Conservation (phyloP, 108 stramenopile species). For the Nitzschia putrida region DNA sequence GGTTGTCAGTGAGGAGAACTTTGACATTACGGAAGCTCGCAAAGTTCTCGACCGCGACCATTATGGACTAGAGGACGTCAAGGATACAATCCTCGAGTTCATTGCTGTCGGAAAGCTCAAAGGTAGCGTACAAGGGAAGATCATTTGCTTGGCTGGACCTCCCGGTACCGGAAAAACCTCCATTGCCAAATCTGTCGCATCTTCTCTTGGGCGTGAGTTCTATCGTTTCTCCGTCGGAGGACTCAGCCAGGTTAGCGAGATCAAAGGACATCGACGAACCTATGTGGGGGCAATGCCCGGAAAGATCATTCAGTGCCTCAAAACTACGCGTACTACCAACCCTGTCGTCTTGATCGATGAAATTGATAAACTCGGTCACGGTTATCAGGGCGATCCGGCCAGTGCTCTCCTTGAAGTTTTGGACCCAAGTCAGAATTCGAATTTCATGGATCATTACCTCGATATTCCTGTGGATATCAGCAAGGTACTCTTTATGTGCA, state of each 20-base stretch:
- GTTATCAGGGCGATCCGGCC: slow-evolving; percentile 93
- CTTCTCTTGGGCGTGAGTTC: slow-evolving; percentile 90
- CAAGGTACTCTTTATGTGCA: slow-evolving; percentile 97
- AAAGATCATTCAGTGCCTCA: slow-evolving; percentile 95
- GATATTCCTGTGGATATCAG: slow-evolving; percentile 97
- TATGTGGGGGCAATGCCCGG: slow-evolving; percentile 99
- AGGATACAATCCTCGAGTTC: slow-evolving; percentile 95
- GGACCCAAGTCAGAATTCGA: slow-evolving; percentile 91
- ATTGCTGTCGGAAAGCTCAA: slow-evolving; percentile 96
- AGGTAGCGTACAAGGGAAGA: slow-evolving; percentile 93
- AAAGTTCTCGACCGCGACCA: slow-evolving; percentile 88
- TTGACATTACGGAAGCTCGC: slow-evolving; percentile 80
- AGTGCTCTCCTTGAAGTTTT: slow-evolving; percentile 92
- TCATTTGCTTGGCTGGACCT: slow-evolving; percentile 93
- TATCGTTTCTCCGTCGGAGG: slow-evolving; percentile 97
- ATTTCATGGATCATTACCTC: slow-evolving; percentile 96
- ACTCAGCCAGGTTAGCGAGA: slow-evolving; percentile 90
- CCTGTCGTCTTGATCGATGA: slow-evolving; percentile 97
- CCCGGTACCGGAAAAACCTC: slow-evolving; percentile 89
- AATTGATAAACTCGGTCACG: slow-evolving; percentile 94
- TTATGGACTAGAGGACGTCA: slow-evolving; percentile 96
- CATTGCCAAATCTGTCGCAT: slow-evolving; percentile 92
- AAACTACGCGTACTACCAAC: slow-evolving; percentile 81
- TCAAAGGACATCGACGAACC: slow-evolving; percentile 98
- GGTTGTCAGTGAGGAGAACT: slow-evolving; percentile 78